phyloP scores from a whole-genome alignment of 140 eudicot species.

The Ambrosia hybrid region DNA sequence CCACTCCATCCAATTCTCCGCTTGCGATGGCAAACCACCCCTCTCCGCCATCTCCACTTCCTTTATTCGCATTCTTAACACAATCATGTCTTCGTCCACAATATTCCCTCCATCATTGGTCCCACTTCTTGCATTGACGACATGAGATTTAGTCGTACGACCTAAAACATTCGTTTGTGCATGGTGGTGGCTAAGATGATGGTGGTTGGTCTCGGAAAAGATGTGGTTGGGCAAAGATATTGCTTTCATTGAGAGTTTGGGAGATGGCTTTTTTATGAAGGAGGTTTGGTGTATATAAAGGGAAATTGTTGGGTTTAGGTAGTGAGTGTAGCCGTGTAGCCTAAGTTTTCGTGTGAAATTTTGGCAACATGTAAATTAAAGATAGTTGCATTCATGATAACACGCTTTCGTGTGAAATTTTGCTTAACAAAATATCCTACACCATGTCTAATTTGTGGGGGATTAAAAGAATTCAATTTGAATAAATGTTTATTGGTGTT shows the following conservation, averaged over 20 bases:
- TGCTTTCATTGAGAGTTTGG: conserved; percentile 9
- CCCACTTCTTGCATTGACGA: conserved; percentile 7
- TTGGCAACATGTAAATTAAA: neutral
- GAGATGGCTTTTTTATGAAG: neutral
- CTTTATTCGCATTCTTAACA: conserved; percentile 49
- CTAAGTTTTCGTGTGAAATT: conserved; percentile 1
- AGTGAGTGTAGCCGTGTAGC: neutral
- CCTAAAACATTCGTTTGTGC: neutral
- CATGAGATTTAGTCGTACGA: neutral
- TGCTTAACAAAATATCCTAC: conserved; percentile 8
- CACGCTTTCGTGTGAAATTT: conserved; percentile 18
- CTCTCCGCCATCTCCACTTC: conserved; percentile 29
- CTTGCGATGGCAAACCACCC: neutral
- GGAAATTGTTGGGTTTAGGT: neutral
- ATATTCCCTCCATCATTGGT: conserved; percentile 25
- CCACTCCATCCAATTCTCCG: conserved; percentile 63
- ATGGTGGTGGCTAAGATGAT: neutral
- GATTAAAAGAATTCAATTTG: neutral
- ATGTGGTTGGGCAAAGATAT: conserved; percentile 12
- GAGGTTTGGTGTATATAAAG: conserved; percentile 12
- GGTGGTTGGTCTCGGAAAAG: neutral
- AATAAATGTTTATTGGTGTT: neutral
- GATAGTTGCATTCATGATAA: neutral
- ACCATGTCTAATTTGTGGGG: neutral
- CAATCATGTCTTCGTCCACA: conserved; percentile 62